Evolutionary conservation across 805 yeast species (phyloP).

Genomic region (Cyberlindnera mycetangii): DNA sequence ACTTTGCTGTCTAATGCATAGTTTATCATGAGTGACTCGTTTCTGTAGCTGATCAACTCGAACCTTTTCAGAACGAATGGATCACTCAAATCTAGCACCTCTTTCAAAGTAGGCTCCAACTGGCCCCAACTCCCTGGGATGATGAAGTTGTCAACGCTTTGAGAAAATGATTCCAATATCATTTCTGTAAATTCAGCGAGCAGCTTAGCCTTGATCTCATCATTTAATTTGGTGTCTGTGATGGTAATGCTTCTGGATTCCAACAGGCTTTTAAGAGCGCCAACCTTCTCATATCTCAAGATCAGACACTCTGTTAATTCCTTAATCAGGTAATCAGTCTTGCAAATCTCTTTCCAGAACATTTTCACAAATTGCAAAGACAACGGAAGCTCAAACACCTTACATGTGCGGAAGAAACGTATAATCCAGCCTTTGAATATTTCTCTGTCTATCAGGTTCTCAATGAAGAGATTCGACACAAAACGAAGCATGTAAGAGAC

Average conservation of each 20-base stretch:
- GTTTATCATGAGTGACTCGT: conserved; percentile 66
- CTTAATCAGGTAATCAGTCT: conserved; percentile 56
- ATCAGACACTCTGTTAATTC: conserved; percentile 62
- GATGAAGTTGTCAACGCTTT: conserved; percentile 52
- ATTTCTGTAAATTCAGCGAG: conserved; percentile 27
- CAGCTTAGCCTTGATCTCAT: conserved; percentile 29
- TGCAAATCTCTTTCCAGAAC: conserved; percentile 69
- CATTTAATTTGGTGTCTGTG: conserved; percentile 34
- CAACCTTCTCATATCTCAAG: conserved; percentile 40
- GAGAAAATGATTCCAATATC: conserved; percentile 31
- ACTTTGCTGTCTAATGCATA: conserved; percentile 27
- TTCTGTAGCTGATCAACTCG: conserved; percentile 60
- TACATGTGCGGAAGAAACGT: conserved; percentile 43
- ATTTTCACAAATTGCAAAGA: conserved; percentile 53
- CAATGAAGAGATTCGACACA: conserved; percentile 62
- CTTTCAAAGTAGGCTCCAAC: conserved; percentile 46
- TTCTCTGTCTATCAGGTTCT: conserved; percentile 60
- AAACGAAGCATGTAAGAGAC: conserved; percentile 61
- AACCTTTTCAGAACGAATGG: conserved; percentile 43
- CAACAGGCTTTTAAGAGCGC: conserved; percentile 31
- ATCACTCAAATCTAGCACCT: conserved; percentile 34
- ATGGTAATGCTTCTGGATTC: conserved; percentile 34
- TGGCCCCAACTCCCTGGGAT: conserved; percentile 62
- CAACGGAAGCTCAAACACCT: conserved; percentile 42
- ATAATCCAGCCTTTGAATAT: conserved; percentile 64